A percentile compares a stretch with the other conserved stretches of the same genome.
phyloP scores from a whole-genome alignment of 805 yeast genomes.

The Debaryomyces hansenii region DNA sequence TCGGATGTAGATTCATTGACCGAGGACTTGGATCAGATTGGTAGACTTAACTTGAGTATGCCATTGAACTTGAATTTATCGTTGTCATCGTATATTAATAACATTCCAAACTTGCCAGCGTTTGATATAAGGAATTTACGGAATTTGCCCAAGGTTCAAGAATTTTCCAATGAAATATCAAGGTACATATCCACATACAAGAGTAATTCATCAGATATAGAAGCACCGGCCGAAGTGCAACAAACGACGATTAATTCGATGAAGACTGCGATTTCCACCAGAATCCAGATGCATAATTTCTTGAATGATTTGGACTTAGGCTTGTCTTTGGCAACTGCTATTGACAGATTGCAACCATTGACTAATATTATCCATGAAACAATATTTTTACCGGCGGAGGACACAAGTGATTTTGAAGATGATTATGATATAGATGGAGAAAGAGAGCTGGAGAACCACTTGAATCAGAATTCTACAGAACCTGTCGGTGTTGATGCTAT shows the following conservation, averaged over 20 bases:
- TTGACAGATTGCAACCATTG: slow-evolving; percentile 50
- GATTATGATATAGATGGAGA: slow-evolving; percentile 13
- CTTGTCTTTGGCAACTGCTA: slow-evolving; percentile 49
- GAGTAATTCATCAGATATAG: slow-evolving; percentile 9
- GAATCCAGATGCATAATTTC: slow-evolving; percentile 43
- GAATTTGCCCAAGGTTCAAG: slow-evolving; percentile 14
- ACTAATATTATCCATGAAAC: slow-evolving; percentile 47
- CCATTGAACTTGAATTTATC: slow-evolving; percentile 20
- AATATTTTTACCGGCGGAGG: slow-evolving; percentile 52
- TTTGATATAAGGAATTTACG: slow-evolving; percentile 17
- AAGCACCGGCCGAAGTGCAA: slow-evolving; percentile 12
- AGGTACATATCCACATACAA: slow-evolving; percentile 27
- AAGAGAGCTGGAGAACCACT: not conserved
- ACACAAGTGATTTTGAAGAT: slow-evolving; percentile 26
- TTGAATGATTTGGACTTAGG: slow-evolving; percentile 46
- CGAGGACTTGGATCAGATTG: slow-evolving; percentile 52
- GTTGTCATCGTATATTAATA: slow-evolving; percentile 20
- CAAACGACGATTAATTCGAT: slow-evolving; percentile 27
- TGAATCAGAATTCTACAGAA: slow-evolving; percentile 33
- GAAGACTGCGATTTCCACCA: slow-evolving; percentile 38
- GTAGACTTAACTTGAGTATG: slow-evolving; percentile 38
- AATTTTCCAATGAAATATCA: slow-evolving; percentile 30
- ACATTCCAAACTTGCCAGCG: slow-evolving; percentile 18
- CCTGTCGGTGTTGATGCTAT: slow-evolving; percentile 57
- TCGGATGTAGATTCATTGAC: slow-evolving; percentile 41